Evolutionary conservation across 768 basidiomycete genomes (phyloP), one percentile per base, ranked within the genome.

Genomic region (Chiua virens): DNA sequence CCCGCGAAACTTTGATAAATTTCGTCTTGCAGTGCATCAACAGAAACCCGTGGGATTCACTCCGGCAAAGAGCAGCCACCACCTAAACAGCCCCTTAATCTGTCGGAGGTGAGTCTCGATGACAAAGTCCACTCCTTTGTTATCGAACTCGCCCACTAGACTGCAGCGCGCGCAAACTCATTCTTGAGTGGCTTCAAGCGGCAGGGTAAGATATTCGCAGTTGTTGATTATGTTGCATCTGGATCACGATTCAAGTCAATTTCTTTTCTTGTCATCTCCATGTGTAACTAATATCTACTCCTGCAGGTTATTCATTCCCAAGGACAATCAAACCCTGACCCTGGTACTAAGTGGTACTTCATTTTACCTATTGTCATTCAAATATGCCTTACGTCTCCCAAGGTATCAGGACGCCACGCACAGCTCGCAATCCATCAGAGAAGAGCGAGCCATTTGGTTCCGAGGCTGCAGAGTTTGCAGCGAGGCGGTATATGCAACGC

Each of bases 131-230:
- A 15, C 32, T 3, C 17, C 30, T 9, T 13, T 44, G 38, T 47
- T 11, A 14, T 42, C 40, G 36, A 49, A 54, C 47, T 20, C 37
- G 30, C 45, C 30, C 48, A 20, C n/a, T 56, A 92, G 85, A 81
- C 81, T 23, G 77, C 73, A 50, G 71, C 77, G 48, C 87, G 93
- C 47, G 96, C 95, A 2, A 81, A 80, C 23, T 89, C 91, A 46
- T 98, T 94, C 72, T 71, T 98, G 37, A 89, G 89, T 50, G 81
- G 87, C 38, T 95, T 98, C 78, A 98, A 97, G 71, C 86, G 96
- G 25, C 73, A 84, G 45, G 94, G 95, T 7, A 81, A 79, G 56
- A 82, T 95, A 48, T 77, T 86, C 2, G 97, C 89, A 9, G 74
- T 96, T 10, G 91, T 98, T 17, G 95, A 98, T 36, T 97, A 91